Evolutionary conservation across 2,329 filamentous ascomycete genomes (phyloP), one percentile per base, ranked within the genome.

Genomic region (Sporothrix globosa): DNA sequence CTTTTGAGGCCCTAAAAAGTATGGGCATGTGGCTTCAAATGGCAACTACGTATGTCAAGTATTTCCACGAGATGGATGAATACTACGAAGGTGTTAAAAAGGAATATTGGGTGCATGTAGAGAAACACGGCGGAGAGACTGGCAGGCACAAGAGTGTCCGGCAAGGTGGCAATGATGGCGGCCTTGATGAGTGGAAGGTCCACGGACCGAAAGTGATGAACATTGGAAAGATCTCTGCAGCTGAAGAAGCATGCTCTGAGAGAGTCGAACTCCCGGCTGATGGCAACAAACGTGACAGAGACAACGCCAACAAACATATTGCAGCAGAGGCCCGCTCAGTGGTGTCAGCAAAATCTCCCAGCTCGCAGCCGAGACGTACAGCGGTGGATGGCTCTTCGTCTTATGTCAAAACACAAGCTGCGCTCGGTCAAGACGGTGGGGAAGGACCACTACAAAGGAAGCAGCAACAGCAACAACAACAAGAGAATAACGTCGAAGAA

Each of bases 11-110:
- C 9, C 79, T 90, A 27, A 78, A 78, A 2, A 81, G 83, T 60
- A 86, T 89, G 82, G 81, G 83, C 0, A 77, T 78, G 3, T 83
- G 83, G 75, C 78, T 88, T 56, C 83, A 83, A 69, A 87, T 89
- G 85, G 87, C 86, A 1, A 81, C 82, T 41, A 84, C 83, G 3
- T 89, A 88, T 77, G 82, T 85, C 69, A 80, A 78, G 61, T 85
- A 86, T 9, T 83, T 89, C 69, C 79, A 80, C 39, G 82, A 84
- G 19, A 85, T 87, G 80, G 82, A 86, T 73, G 76, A 77, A 3
- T 89, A 86, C 74, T 89, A 87, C 73, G 76, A 80, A 1, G 79
- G 77, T 1, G 82, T 87, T 72, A 86, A 83, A 75, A 79, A 80
- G 41, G 84, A 88, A 71, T 85, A 83, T 72, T 75, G 77, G 41